Evolutionary conservation across 495 filamentous ascomycete species (phyloP).

Genomic region (Neurospora tetraspora): DNA sequence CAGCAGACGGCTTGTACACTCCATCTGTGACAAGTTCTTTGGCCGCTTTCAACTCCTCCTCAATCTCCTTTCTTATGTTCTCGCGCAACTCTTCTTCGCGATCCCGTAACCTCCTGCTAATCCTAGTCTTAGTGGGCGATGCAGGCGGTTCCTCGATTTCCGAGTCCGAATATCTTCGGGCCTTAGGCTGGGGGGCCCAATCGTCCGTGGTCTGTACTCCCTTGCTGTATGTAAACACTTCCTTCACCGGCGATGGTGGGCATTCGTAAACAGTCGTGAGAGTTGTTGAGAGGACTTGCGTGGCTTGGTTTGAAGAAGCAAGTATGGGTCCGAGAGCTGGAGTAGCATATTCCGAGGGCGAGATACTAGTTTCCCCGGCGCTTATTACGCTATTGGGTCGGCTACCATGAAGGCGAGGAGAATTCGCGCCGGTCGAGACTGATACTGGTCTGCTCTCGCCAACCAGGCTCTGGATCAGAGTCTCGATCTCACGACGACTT

Average conservation of each 20-base stretch:
- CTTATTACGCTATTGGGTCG: constrained; percentile 79
- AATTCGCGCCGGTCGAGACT: constrained; percentile 51
- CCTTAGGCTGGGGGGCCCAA: constrained; percentile 44
- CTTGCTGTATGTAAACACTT: constrained; percentile 90
- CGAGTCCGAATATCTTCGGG: constrained; percentile 42
- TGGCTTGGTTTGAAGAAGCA: constrained; percentile 16
- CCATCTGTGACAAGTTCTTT: constrained; percentile 47
- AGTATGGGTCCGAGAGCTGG: constrained; percentile 27
- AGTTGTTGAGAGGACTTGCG: constrained; percentile 48
- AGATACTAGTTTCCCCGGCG: constrained; percentile 62
- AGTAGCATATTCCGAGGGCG: constrained; percentile 42
- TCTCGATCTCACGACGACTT: constrained; percentile 71
- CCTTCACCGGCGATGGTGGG: constrained; percentile 59
- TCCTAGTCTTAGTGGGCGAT: constrained; percentile 46
- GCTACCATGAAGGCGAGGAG: constrained; percentile 58
- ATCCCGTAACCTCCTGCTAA: constrained; percentile 66
- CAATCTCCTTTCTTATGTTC: constrained; percentile 78
- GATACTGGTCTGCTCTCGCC: constrained; percentile 68
- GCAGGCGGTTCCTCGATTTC: constrained; percentile 47
- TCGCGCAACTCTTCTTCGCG: constrained; percentile 82
- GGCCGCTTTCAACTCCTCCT: constrained; percentile 73
- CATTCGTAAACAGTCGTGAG: constrained; percentile 67
- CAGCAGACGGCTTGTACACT: constrained; percentile 30
- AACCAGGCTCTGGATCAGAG: constrained; percentile 66
- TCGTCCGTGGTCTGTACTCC: constrained; percentile 74